Evolutionary conservation across 495 filamentous ascomycete species (phyloP).

Genomic region (Acidomyces sp.): DNA sequence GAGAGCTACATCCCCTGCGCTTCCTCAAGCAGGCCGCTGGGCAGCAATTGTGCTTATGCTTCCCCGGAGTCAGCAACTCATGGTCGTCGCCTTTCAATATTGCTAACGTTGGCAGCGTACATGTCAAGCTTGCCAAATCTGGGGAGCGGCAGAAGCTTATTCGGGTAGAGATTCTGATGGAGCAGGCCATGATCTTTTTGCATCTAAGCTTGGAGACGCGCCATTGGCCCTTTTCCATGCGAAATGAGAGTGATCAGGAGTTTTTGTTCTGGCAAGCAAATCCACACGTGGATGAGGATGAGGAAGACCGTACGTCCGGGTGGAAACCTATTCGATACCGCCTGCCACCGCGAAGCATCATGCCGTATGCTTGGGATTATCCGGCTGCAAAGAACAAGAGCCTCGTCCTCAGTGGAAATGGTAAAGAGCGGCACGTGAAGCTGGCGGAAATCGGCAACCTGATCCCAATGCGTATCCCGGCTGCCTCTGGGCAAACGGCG

Average conservation of each 20-base stretch:
- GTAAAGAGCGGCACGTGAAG: slow-evolving; percentile 77
- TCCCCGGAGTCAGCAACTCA: slow-evolving; percentile 88
- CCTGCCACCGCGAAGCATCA: slow-evolving; percentile 88
- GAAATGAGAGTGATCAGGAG: slow-evolving; percentile 91
- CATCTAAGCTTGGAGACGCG: slow-evolving; percentile 81
- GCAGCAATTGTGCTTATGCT: slow-evolving; percentile 87
- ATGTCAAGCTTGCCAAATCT: slow-evolving; percentile 84
- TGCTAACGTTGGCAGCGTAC: slow-evolving; percentile 76
- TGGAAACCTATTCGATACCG: slow-evolving; percentile 88
- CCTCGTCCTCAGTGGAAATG: slow-evolving; percentile 63
- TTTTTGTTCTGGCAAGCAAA: slow-evolving; percentile 89
- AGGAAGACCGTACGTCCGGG: slow-evolving; percentile 60
- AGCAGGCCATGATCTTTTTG: slow-evolving; percentile 82
- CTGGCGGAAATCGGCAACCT: slow-evolving; percentile 92
- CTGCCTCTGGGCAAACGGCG: slow-evolving; percentile 40
- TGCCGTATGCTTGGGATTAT: slow-evolving; percentile 99
- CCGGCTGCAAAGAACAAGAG: slow-evolving; percentile 94
- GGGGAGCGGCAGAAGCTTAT: slow-evolving; percentile 82
- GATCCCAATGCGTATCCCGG: slow-evolving; percentile 71
- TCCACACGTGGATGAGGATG: slow-evolving; percentile 65
- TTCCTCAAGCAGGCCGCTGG: slow-evolving; percentile 65
- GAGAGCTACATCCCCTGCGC: slow-evolving; percentile 67
- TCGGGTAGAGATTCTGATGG: slow-evolving; percentile 77
- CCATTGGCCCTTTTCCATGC: slow-evolving; percentile 96
- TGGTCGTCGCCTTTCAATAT: slow-evolving; percentile 99